These are phyloP conservation scores for Aspergillus fumigatiaffinis DNA, from an alignment of 2,329 filamentous ascomycete species.

Conservation along the genomic window DNA sequence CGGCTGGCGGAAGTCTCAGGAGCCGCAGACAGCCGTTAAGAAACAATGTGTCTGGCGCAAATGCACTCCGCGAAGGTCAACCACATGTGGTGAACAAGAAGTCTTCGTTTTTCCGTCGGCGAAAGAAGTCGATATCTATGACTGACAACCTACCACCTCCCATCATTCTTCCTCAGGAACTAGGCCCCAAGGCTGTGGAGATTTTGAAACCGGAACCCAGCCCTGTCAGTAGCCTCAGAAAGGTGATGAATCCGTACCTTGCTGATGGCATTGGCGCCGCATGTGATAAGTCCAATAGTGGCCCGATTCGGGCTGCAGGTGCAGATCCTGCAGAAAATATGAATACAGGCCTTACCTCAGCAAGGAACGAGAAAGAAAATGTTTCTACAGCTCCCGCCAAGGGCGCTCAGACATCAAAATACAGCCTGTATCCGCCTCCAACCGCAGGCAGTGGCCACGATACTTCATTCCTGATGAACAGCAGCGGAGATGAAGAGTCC, in stretches of 20 bases:
- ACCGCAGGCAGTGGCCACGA: conserved; percentile 21
- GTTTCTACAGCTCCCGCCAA: conserved; percentile 19
- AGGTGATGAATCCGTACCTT: conserved; percentile 84
- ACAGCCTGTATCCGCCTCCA: conserved; percentile 25
- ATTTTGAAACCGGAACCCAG: conserved; percentile 44
- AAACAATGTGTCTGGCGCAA: conserved; percentile 18
- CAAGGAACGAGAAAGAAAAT: conserved; percentile 22
- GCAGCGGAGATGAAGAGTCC: conserved; percentile 32
- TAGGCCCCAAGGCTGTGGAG: conserved; percentile 36
- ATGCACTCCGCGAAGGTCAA: conserved; percentile 30
- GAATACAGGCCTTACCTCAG: conserved; percentile 13
- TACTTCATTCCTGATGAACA: conserved; percentile 32
- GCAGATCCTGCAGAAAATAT: conserved; percentile 15
- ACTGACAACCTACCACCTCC: conserved; percentile 64
- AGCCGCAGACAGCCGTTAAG: conserved; percentile 24
- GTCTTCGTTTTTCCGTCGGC: conserved; percentile 87
- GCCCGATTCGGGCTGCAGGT: conserved; percentile 16
- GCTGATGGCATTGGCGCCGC: conserved; percentile 23
- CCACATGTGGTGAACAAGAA: conserved; percentile 75
- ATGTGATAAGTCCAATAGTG: conserved; percentile 20
- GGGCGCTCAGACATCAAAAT: conserved; percentile 20
- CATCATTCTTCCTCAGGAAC: conserved; percentile 43
- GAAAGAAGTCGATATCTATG: conserved; percentile 73
- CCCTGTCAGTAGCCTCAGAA: conserved; percentile 74
- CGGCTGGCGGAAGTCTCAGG: conserved; percentile 18